Evolutionary conservation across 2,329 filamentous ascomycete species (phyloP).

Genomic region (Phialocephala subalpina): DNA sequence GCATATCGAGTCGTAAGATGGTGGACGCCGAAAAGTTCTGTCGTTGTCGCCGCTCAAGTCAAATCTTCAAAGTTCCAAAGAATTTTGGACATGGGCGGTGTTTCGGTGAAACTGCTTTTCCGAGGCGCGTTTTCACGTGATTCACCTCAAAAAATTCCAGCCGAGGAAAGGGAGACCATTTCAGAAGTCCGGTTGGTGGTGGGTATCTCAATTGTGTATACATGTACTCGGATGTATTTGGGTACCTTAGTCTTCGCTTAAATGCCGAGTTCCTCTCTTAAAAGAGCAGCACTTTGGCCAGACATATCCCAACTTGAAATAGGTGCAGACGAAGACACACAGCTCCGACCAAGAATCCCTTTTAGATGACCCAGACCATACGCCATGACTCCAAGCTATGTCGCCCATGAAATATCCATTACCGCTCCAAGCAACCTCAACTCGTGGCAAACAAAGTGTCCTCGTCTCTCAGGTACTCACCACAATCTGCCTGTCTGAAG

Average conservation of each 20-base stretch:
- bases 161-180: no score
- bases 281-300: not conserved
- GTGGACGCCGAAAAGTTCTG: not conserved
- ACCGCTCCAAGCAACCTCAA: constrained; percentile 19
- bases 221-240: not conserved
- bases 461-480: constrained; percentile 91
- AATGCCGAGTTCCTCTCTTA: not conserved
- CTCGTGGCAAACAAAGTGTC: constrained; percentile 67
- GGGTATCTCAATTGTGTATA: not conserved
- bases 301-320: not conserved
- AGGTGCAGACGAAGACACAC: not conserved
- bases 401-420: not conserved
- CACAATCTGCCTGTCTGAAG: constrained; percentile 92
- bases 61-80: no score
- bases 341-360: not conserved
- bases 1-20: constrained; percentile 18
- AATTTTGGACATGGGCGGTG: no score
- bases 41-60: no score
- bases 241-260: not conserved
- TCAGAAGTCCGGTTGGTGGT: no score
- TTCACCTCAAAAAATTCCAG: no score
- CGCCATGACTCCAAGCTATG: constrained; percentile 7
- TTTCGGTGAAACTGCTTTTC: no score
- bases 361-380: not conserved
- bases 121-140: no score